A percentile compares a stretch with the other conserved stretches of the same genome.
Conservation (phyloP, 2,329 filamentous ascomycete species). For the Phoma sp. region DNA sequence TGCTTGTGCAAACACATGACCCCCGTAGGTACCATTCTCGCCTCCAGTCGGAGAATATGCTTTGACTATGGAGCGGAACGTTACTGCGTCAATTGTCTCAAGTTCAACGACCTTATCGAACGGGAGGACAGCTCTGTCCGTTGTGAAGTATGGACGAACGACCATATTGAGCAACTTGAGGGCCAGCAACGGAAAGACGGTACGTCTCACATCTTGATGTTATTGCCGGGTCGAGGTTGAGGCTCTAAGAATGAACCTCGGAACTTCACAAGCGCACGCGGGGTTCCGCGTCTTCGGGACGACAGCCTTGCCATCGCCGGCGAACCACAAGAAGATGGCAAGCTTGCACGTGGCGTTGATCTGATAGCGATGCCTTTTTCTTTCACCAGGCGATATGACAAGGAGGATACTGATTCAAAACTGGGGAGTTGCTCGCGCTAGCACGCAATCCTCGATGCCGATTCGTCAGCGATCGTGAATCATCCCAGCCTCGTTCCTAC, state of each 20-base stretch:
- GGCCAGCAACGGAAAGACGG: neutral
- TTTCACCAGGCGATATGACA: too few relatives aligned
- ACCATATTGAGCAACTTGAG: constrained; percentile 25
- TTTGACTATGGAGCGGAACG: constrained; percentile 49
- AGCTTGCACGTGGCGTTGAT: neutral
- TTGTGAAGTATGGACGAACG: constrained; percentile 35
- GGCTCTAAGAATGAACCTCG: constrained; percentile 12
- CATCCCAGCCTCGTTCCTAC: constrained; percentile 6
- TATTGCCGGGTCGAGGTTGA: neutral
- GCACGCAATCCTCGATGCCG: constrained; percentile 11
- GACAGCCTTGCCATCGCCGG: neutral
- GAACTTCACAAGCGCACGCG: constrained; percentile 11
- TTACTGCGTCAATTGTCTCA: constrained; percentile 49
- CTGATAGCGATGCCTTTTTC: too few relatives aligned
- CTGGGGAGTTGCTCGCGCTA: constrained; percentile 8
- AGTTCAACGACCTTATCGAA: constrained; percentile 51
- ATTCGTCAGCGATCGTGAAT: constrained; percentile 13
- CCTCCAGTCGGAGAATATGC: constrained; percentile 53
- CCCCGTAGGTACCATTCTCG: constrained; percentile 57
- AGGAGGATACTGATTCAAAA: neutral
- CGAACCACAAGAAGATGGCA: neutral
- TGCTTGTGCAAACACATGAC: constrained; percentile 64
- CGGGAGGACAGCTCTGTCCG: constrained; percentile 36
- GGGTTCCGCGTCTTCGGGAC: constrained; percentile 8
- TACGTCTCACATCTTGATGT: neutral